Base-by-base conservation (phyloP, 352 stramenopile genomes). In the Pythium monospermum region DNA sequence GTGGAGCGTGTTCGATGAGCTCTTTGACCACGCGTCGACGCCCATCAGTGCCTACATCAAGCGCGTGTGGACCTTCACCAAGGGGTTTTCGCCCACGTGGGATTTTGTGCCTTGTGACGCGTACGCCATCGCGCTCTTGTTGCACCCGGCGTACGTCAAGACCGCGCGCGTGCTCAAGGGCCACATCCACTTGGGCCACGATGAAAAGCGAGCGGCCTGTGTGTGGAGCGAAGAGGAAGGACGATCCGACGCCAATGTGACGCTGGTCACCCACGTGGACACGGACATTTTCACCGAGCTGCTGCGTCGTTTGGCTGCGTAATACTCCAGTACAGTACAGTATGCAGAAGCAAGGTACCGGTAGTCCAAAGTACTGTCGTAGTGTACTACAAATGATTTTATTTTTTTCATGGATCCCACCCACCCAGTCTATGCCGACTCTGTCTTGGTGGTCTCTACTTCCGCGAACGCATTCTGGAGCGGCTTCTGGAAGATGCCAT, bases 401-500 rank as follows among this genome's bases (percentile, higher is more conserved):
- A n/a, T n/a, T n/a, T n/a, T n/a, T n/a, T n/a, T n/a, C n/a, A n/a
- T n/a, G n/a, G n/a, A n/a, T n/a, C n/a, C n/a, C n/a, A n/a, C n/a
- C n/a, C n/a, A n/a, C n/a, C n/a, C n/a, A n/a, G n/a, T n/a, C n/a
- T n/a, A n/a, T n/a, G n/a, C n/a, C n/a, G n/a, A n/a, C n/a, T n/a
- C n/a, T n/a, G 36, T 23, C 19, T n/a, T 7, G n/a, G 46, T 19
- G 7, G 40, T 46, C 38, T 52, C 54, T 21, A 55, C 39, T 0
- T 40, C 16, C 5, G 48, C 38, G 21, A n/a, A 15, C 57, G 33
- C 5, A 23, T 37, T 49, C 13, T 33, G 33, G 39, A 62, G 30
- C 22, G 83, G 84, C 51, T 96, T 96, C 40, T 85, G 64, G 55
- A 93, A 94, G 49, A 94, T 79, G 13, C 66, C 67, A 48, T 96